Base-by-base conservation (phyloP, 805 yeast species). In the Metschnikowia noctiluminum region DNA sequence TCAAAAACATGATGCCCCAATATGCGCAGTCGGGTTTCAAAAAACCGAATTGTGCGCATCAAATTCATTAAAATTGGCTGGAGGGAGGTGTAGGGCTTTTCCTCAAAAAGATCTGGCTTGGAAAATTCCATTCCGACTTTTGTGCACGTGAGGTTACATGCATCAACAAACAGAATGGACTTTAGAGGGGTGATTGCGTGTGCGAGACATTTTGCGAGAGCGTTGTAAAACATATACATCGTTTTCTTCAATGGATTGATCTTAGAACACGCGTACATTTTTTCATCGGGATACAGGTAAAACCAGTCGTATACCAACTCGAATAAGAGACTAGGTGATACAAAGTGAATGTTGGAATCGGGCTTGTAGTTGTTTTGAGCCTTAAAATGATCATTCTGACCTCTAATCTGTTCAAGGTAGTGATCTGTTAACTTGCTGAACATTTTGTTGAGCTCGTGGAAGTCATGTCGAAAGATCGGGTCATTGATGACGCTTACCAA, bases 251-350 rank as follows among this genome's bases (percentile, higher is more conserved):
- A 53, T 0, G 74, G 70, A 28, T 61, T 51, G 38, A 60, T 53
- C 2, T 51, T 49, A 10, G 64, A 50, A 1, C 70, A 68, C 46
- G 65, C 51, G 7, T 71, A 57, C 44, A 61, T 48, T 10, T 63
- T 60, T 26, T 68, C 68, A 35, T 68, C 64, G 2, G 76, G 74
- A 43, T 63, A 60, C 41, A 64, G 58, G 32, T 58, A 63, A 47
- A 67, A 65, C 74, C 76, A 73, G 30, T 61, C 60, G n/a, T 59
- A 64, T 15, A 68, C 40, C 43, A 72, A 45, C 28, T 71, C 64
- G 54, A 66, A 73, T 8, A 69, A 46, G 16, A 69, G 50, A 8
- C 62, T 57, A 6, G 67, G 64, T 12, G 73, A 65, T 4, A 60
- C 57, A 43, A 56, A 67, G 21, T 57, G 51, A 10, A 68, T 52